Evolutionary conservation across 331 rosid genomes (phyloP).

Genomic region (Rosa hybrid): DNA sequence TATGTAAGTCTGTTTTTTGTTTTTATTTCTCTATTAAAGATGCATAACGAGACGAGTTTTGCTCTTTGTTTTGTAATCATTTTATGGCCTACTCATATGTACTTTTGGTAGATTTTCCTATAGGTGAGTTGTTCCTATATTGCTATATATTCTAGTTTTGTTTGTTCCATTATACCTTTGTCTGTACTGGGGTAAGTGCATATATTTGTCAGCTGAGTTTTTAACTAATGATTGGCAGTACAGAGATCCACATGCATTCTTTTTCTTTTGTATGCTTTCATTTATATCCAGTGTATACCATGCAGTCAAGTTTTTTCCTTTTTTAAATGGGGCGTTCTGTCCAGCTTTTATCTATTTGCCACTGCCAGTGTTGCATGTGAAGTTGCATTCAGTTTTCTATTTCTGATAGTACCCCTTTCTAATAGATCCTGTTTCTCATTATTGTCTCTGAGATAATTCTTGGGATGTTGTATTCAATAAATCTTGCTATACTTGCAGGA

Average conservation of each 20-base stretch:
- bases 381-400: background rate
- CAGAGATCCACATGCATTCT: background rate
- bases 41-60: background rate
- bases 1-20: conserved; percentile 43
- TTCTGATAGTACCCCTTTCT: background rate
- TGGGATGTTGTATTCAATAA: background rate
- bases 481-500: conserved; percentile 51
- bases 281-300: background rate
- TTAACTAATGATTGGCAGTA: background rate
- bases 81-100: background rate
- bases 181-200: background rate
- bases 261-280: background rate
- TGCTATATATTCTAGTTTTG: background rate
- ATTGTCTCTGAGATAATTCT: background rate
- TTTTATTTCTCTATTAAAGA: background rate
- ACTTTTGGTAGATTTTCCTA: background rate
- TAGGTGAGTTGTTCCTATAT: background rate
- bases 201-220: background rate
- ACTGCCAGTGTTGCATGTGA: background rate
- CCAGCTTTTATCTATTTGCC: too few relatives aligned
- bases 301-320: background rate
- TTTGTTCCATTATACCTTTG: background rate
- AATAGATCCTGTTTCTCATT: background rate
- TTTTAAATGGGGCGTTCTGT: background rate
- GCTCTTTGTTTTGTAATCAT: background rate